These are phyloP conservation scores for Sphaerulina vaccinii DNA, from an alignment of 2,329 filamentous ascomycete species.

Conservation along the genomic window DNA sequence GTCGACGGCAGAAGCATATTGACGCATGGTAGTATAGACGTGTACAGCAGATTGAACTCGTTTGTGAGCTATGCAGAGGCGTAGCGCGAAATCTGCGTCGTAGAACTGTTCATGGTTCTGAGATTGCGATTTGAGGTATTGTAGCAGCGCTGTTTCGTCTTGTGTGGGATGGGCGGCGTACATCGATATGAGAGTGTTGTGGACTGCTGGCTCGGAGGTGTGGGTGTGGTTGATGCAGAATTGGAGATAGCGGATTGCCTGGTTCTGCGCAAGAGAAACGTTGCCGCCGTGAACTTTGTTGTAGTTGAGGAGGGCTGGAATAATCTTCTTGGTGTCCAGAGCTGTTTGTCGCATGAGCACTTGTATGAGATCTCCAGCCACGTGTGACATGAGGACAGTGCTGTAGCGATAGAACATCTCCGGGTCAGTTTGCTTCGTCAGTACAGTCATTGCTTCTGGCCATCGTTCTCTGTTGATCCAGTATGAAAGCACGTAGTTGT, in stretches of 20 bases:
- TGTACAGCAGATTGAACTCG: constrained; percentile 93
- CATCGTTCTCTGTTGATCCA: constrained; percentile 96
- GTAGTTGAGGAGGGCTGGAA: constrained; percentile 91
- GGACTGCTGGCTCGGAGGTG: constrained; percentile 79
- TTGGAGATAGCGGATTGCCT: constrained; percentile 89
- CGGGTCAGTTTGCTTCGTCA: constrained; percentile 88
- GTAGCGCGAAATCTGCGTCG: constrained; percentile 92
- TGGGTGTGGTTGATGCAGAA: constrained; percentile 87
- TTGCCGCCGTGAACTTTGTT: constrained; percentile 66
- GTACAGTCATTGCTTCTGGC: constrained; percentile 78
- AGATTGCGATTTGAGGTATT: constrained; percentile 87
- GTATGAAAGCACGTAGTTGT: constrained; percentile 92
- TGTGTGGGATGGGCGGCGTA: constrained; percentile 82
- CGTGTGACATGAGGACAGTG: constrained; percentile 92
- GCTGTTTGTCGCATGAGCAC: constrained; percentile 89
- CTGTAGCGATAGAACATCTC: constrained; percentile 97
- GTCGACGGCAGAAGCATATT: constrained; percentile 90
- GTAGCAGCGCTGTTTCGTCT: constrained; percentile 80
- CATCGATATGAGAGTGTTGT: constrained; percentile 95
- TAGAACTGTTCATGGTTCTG: constrained; percentile 72
- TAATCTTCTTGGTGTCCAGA: constrained; percentile 80
- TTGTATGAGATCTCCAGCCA: constrained; percentile 82
- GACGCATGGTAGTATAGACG: constrained; percentile 95
- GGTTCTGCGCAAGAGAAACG: constrained; percentile 69
- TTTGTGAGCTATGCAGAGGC: constrained; percentile 90